These are phyloP conservation scores for Leccinum barrowsii DNA, from an alignment of 768 basidiomycete species.

Conservation along the genomic window DNA sequence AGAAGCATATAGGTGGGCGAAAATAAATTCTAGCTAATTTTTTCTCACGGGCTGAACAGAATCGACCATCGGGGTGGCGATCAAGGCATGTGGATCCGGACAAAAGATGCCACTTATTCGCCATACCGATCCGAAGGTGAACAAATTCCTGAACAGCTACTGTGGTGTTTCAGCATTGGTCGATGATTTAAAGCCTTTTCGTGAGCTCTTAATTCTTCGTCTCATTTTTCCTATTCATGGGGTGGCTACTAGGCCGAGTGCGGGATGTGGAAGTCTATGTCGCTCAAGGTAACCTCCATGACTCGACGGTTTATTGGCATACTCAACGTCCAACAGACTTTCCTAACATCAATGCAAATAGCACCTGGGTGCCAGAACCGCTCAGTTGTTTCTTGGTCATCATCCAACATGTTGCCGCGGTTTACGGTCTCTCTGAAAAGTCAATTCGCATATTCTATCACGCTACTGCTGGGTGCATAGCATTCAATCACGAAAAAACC, in stretches of 20 bases:
- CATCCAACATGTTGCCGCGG: slow-evolving; percentile 52
- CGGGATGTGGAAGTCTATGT: slow-evolving; percentile 55
- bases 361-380: slow-evolving; percentile 46
- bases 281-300: slow-evolving; percentile 44
- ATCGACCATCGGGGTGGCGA: neutral
- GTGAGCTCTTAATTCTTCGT: neutral
- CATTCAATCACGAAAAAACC: slow-evolving; percentile 84
- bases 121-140: slow-evolving; percentile 58
- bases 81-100: neutral
- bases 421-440: slow-evolving; percentile 69
- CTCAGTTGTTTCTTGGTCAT: slow-evolving; percentile 68
- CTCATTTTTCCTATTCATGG: neutral
- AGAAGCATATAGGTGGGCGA: slow-evolving; percentile 34
- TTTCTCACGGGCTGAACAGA: neutral
- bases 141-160: slow-evolving; percentile 66
- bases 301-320: neutral
- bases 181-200: slow-evolving; percentile 46
- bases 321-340: slow-evolving; percentile 42
- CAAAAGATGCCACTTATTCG: slow-evolving; percentile 27
- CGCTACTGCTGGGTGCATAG: slow-evolving; percentile 62
- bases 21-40: no score
- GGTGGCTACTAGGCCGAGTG: slow-evolving; percentile 46
- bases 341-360: slow-evolving; percentile 41
- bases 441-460: slow-evolving; percentile 70
- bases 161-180: slow-evolving; percentile 65